phyloP scores from a whole-genome alignment of 768 basidiomycete species.

The Trametes punicea region DNA sequence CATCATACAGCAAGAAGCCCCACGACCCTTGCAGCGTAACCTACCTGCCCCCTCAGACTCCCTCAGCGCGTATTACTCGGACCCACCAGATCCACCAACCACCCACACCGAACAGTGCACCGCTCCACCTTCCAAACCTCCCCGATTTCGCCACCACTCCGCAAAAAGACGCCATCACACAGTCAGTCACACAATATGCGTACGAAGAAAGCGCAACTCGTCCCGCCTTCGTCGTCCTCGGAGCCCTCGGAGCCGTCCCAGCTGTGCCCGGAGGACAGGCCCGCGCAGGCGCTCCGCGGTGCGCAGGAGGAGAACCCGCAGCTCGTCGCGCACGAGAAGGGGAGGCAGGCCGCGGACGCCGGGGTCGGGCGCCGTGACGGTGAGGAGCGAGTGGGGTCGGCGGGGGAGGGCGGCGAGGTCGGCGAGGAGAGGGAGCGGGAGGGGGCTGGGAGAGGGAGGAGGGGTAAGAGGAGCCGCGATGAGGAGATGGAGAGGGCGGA shows the following conservation, averaged over 20 bases:
- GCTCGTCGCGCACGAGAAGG: constrained; percentile 22
- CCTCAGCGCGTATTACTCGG: too few species aligned
- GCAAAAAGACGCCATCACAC: background rate
- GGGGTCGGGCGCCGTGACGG: background rate
- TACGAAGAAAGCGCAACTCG: constrained; percentile 5
- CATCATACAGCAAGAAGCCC: too few species aligned
- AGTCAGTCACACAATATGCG: too few species aligned
- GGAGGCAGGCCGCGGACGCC: constrained; percentile 12
- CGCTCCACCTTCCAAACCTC: background rate
- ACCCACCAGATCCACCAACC: too few species aligned
- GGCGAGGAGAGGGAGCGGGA: background rate
- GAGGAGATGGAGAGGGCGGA: constrained; percentile 1
- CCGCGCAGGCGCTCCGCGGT: constrained; percentile 23
- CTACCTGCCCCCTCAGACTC: too few species aligned
- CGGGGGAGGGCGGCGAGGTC: background rate
- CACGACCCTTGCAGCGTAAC: too few species aligned
- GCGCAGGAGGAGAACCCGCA: constrained; percentile 35
- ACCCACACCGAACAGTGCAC: background rate
- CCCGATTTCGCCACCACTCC: background rate
- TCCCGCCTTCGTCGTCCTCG: constrained; percentile 25
- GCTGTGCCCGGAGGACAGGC: constrained; percentile 26
- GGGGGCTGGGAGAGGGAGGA: background rate
- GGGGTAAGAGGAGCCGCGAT: too few species aligned
- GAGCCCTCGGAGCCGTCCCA: constrained; percentile 32
- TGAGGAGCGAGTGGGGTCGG: background rate